Conservation (phyloP, 176 grass and related monocot species). For the Poa annua region DNA sequence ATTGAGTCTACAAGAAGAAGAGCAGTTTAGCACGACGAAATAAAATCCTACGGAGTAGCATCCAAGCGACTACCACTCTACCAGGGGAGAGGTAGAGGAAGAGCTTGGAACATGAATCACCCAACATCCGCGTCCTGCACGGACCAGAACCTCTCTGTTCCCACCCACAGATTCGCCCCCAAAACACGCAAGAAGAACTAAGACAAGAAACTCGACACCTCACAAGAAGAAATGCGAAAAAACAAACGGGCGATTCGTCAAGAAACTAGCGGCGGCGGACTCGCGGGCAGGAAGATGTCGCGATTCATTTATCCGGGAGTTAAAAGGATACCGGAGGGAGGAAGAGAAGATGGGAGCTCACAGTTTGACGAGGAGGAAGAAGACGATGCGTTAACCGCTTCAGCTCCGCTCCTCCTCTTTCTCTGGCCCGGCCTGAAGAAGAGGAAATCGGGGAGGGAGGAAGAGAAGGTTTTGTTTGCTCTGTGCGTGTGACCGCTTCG, state of each 20-base stretch:
- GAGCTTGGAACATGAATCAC: background rate
- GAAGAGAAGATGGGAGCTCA: conserved; percentile 19
- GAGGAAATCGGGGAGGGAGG: background rate
- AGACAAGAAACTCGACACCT: background rate
- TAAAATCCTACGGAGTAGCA: background rate
- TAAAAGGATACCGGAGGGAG: background rate
- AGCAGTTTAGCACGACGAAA: background rate
- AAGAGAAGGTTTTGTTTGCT: background rate
- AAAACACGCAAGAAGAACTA: background rate
- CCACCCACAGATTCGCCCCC: background rate
- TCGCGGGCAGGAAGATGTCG: background rate
- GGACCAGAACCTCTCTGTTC: background rate
- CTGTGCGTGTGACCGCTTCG: background rate
- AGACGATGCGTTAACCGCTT: conserved; percentile 26
- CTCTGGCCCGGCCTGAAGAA: background rate
- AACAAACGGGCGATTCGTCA: background rate
- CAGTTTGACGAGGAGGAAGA: conserved; percentile 13
- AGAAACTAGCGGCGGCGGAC: background rate
- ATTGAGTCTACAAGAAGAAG: background rate
- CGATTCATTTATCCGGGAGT: background rate
- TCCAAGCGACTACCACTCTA: background rate
- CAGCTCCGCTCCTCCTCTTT: conserved; percentile 28
- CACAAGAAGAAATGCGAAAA: background rate
- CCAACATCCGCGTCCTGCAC: background rate
- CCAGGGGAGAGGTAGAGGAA: background rate